Conservation (phyloP, 495 filamentous ascomycete species). For the Trichoderma erinaceum region DNA sequence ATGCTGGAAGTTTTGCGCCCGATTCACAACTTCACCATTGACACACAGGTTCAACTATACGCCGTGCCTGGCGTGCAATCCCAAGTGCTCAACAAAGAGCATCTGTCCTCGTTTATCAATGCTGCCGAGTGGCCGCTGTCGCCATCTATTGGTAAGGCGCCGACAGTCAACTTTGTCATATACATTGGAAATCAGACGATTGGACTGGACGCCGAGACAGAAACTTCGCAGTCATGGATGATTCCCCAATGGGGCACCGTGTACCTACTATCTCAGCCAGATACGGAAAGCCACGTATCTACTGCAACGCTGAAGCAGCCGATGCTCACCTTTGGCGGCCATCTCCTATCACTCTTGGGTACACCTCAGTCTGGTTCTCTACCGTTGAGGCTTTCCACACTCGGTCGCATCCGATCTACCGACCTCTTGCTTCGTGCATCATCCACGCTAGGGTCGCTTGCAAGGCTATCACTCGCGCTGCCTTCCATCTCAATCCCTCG, state of each 20-base stretch:
- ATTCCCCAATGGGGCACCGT: conserved; percentile 97
- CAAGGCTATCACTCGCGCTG: conserved; percentile 75
- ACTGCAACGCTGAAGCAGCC: conserved; percentile 62
- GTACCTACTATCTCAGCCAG: conserved; percentile 63
- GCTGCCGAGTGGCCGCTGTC: conserved; percentile 95
- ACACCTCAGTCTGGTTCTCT: conserved; percentile 74
- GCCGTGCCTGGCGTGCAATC: conserved; percentile 68
- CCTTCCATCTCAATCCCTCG: conserved; percentile 86
- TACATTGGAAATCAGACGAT: conserved; percentile 61
- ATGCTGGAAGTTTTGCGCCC: conserved; percentile 68
- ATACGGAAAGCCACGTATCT: conserved; percentile 32
- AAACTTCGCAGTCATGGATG: conserved; percentile 80
- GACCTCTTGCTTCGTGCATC: conserved; percentile 83
- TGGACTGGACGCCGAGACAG: conserved; percentile 52
- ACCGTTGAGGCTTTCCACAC: conserved; percentile 75
- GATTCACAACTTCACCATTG: conserved; percentile 94
- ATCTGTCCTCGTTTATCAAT: conserved; percentile 91
- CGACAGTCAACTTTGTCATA: conserved; percentile 91
- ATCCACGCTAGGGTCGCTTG: conserved; percentile 87
- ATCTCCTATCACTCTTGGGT: conserved; percentile 83
- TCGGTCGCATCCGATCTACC: conserved; percentile 78
- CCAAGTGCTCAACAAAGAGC: conserved; percentile 70
- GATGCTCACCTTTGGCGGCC: conserved; percentile 83
- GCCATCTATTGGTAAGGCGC: conserved; percentile 86
- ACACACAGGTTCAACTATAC: conserved; percentile 93